A percentile compares a stretch with the other conserved stretches of the same genome.
Conservation (phyloP, 257 asterid genomes). For the Ajuga chamaepitys region DNA sequence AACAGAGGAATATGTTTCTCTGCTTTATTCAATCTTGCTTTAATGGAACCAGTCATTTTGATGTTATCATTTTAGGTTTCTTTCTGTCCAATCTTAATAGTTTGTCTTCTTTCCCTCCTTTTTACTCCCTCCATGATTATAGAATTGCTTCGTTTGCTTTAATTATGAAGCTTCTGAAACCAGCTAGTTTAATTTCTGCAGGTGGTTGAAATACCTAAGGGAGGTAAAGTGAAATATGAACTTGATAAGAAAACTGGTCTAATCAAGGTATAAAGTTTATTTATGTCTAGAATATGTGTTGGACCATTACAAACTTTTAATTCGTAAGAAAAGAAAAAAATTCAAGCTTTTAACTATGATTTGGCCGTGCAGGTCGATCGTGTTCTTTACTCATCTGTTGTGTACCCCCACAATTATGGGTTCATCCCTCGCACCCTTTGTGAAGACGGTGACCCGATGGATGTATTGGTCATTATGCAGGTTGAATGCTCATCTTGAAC, state of each 20-base stretch:
- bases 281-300: not conserved
- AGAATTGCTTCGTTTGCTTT: not conserved
- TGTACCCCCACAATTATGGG: constrained; percentile 96
- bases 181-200: constrained; percentile 22
- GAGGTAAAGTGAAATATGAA: constrained; percentile 96
- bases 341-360: constrained; percentile 2
- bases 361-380: constrained; percentile 70
- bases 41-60: not conserved
- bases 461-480: constrained; percentile 97
- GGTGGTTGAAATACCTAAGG: constrained; percentile 91
- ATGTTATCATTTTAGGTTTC: constrained; percentile 1
- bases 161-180: not conserved
- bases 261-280: constrained; percentile 56
- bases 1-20: not conserved
- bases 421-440: constrained; percentile 94
- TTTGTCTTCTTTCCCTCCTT: not conserved
- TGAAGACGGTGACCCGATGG: constrained; percentile 88
- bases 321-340: too few relatives aligned
- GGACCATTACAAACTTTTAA: not conserved
- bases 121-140: not conserved
- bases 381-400: constrained; percentile 90
- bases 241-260: constrained; percentile 89
- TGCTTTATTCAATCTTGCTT: not conserved
- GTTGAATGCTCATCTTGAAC: constrained; percentile 40
- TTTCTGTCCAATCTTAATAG: not conserved